Evolutionary conservation across 495 filamentous ascomycete species (phyloP).

Genomic region (Aspergillus haitiensis): DNA sequence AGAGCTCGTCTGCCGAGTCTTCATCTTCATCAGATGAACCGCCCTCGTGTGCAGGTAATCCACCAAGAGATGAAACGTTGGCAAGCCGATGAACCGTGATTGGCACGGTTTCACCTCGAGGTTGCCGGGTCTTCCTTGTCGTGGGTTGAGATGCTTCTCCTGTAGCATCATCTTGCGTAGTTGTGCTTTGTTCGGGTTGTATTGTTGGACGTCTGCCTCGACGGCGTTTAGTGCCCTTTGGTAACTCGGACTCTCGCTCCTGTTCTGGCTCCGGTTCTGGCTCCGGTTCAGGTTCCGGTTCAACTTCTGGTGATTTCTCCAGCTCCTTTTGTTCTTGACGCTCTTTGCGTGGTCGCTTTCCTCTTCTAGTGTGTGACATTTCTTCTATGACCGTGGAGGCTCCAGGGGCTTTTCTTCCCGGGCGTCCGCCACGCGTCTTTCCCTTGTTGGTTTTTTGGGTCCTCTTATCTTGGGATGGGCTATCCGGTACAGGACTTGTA

Average conservation of each 20-base stretch:
- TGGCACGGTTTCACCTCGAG: conserved; percentile 45
- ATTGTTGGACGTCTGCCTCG: conserved; percentile 20
- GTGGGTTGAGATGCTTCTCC: conserved; percentile 24
- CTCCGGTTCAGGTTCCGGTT: conserved; percentile 10
- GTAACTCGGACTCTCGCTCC: conserved; percentile 15
- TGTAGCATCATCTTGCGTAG: conserved; percentile 21
- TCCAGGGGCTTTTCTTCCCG: conserved; percentile 10
- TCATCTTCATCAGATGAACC: conserved; percentile 35
- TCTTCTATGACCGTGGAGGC: not conserved
- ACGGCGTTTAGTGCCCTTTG: conserved; percentile 21
- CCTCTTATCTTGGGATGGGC: not conserved
- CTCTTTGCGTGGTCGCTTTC: conserved; percentile 4
- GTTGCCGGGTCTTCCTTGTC: conserved; percentile 31
- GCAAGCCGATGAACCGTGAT: conserved; percentile 48
- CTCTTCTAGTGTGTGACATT: not conserved
- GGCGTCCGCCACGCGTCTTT: conserved; percentile 23
- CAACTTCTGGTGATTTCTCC: conserved; percentile 2
- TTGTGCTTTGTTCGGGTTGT: conserved; percentile 22
- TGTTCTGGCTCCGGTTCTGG: conserved; percentile 15
- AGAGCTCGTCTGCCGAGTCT: conserved; percentile 38
- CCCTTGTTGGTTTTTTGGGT: conserved; percentile 3
- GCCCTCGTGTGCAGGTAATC: conserved; percentile 17
- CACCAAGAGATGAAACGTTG: conserved; percentile 36
- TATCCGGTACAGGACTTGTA: not conserved
- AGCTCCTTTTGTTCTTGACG: not conserved